Evolutionary conservation across 331 rosid species (phyloP), one percentile per base, ranked within the genome.

Genomic region (Malus hybrid): DNA sequence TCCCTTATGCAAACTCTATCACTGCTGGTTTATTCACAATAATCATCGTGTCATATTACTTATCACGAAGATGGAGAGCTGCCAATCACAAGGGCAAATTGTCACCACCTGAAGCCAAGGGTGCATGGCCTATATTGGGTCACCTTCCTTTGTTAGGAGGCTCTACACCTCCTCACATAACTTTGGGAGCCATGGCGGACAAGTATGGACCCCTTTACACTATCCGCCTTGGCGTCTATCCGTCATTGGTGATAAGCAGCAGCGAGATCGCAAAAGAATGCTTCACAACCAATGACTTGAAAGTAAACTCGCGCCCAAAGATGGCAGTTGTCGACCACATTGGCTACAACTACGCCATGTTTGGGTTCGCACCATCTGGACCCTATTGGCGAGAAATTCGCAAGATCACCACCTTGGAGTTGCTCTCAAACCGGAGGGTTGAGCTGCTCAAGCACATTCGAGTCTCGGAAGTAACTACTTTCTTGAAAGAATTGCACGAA

Each of bases 121-220:
- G 85, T 24, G 88, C 75, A 6, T 85, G 82, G 86, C 88, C 86
- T 1, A 20, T 85, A 7, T 62, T 85, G 4, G 86, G 86, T 28
- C 88, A 85, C 65, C 86, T 85, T 44, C 80, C 31, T 34, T 19
- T 85, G 69, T 24, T 81, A 2, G 69, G 46, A 70, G 78, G 70
- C 19, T 48, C 77, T 6, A 44, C 19, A 10, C 83, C 82, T 31
- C 71, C 86, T 36, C 86, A 81, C 60, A 62, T 1, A n/a, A 60
- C 76, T 33, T 72, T 85, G 48, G 88, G 86, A 29, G 83, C 79
- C 72, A 61, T 85, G 76, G 84, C 85, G 1, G 81, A 81, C 57
- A 71, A 36, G 34, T 79, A 72, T 7, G 86, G 88, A 0, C 86
- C 86, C 1, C 20, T 82, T n/a, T 79, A 82, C 54, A 44, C 72